These are phyloP conservation scores for Paraleonurus japonicus DNA, from an alignment of 257 asterid species.

Conservation along the genomic window DNA sequence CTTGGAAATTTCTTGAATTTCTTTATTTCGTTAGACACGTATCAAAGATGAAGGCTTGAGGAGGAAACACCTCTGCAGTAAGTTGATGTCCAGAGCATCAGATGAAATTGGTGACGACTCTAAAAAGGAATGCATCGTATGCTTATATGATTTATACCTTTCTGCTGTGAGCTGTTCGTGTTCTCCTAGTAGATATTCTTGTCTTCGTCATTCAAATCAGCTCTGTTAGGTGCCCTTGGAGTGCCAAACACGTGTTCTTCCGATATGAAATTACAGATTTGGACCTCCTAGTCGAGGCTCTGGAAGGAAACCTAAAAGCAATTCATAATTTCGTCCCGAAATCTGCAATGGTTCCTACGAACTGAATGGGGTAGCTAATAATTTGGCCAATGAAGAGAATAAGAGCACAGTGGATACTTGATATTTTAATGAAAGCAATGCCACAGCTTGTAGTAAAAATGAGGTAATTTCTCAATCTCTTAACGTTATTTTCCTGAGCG, in stretches of 20 bases:
- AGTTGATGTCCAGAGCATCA: slow-evolving; percentile 30
- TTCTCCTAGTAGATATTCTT: slow-evolving; percentile 57
- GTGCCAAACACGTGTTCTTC: slow-evolving; percentile 37
- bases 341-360: neutral
- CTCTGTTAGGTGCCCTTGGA: slow-evolving; percentile 65
- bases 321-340: slow-evolving; percentile 26
- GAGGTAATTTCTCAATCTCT: neutral
- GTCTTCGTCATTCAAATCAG: slow-evolving; percentile 58
- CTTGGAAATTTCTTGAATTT: neutral
- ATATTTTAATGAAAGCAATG: neutral
- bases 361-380: neutral
- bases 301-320: slow-evolving; percentile 58
- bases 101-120: slow-evolving; percentile 34
- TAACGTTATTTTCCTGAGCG: neutral
- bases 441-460: neutral
- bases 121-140: slow-evolving; percentile 62
- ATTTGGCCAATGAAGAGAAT: neutral
- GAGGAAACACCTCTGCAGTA: slow-evolving; percentile 53
- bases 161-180: slow-evolving; percentile 66
- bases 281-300: slow-evolving; percentile 58
- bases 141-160: slow-evolving; percentile 66
- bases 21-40: slow-evolving; percentile 44
- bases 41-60: slow-evolving; percentile 43
- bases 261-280: slow-evolving; percentile 48
- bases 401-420: neutral